Base-by-base conservation (phyloP, 2,329 filamentous ascomycete genomes). In the Ophiostoma montium region DNA sequence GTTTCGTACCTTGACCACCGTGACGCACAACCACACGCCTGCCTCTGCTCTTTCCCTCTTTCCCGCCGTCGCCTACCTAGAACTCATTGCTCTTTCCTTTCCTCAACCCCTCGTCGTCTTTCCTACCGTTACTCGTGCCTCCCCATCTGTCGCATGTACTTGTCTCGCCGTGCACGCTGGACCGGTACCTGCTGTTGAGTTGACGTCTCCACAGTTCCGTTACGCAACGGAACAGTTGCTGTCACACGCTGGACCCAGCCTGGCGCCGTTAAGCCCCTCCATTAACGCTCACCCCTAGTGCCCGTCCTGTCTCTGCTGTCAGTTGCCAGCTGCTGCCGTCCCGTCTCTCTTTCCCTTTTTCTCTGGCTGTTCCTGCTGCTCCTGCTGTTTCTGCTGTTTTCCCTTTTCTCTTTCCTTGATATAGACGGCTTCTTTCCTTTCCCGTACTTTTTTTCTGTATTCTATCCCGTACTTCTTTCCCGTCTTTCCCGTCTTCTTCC, bases 191-290 rank as follows among this genome's bases (percentile, higher is more conserved):
- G n/a, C 47, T 43, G 18, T 39, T 30, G 21, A 23, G 15, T 38
- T 27, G 12, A n/a, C n/a, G n/a, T n/a, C 43, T 44, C 50, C 50
- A 52, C 50, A 39, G 12, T 49, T 52, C 53, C 53, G 51, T 54
- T 51, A 54, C 53, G 49, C 51, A 48, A 52, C 52, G 51, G 47
- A 47, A 42, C 48, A 53, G 33, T 30, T 19, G 27, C 33, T 35
- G 42, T 36, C 27, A 32, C 19, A 45, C 43, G 36, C 33, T 31
- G n/a, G 16, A 31, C 23, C 23, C 23, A 27, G 23, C 23, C 48
- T 41, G 48, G 35, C 46, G 33, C 44, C 42, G 21, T 32, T 35
- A 21, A 44, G 19, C 23, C 23, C 23, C 23, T 8, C 42, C 31
- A 36, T 36, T 38, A 23, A 16, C 35, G 33, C 47, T 48, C 30